Evolutionary conservation across 441 rosid species (phyloP).

Genomic region (Corymbia calophylla): DNA sequence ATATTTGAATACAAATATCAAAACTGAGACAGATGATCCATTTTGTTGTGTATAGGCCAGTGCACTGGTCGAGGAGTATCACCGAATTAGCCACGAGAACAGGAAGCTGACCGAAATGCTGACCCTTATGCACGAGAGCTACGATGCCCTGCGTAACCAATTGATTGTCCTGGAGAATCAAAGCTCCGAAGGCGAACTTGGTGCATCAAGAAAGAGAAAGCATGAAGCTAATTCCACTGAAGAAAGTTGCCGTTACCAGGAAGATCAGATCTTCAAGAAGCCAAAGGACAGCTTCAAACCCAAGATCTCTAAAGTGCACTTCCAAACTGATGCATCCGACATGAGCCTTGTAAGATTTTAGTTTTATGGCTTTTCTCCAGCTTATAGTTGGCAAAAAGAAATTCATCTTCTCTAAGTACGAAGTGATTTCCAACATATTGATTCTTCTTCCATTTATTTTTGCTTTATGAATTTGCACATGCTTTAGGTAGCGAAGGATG

Average conservation of each 20-base stretch:
- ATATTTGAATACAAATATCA: background rate
- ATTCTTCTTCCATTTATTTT: background rate
- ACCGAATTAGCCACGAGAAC: conserved; percentile 1
- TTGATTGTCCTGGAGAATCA: background rate
- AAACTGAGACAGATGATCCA: background rate
- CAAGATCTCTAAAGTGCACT: background rate
- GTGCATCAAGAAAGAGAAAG: background rate
- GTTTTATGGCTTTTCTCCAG: background rate
- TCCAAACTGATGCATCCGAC: background rate
- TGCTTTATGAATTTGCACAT: background rate
- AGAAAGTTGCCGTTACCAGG: background rate
- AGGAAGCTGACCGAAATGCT: background rate
- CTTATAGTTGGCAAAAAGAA: background rate
- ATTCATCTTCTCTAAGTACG: background rate
- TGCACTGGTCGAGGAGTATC: background rate
- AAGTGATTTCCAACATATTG: background rate
- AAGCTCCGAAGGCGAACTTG: background rate
- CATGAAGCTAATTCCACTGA: background rate
- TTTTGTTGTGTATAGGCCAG: background rate
- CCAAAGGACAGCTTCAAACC: background rate
- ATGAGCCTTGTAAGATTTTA: conserved; percentile 6
- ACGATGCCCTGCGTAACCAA: background rate
- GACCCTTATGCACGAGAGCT: background rate
- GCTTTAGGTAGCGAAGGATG: conserved; percentile 4
- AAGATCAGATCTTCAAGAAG: background rate